phyloP scores from a whole-genome alignment of 2,329 filamentous ascomycete species.

The Diaporthe helianthi region DNA sequence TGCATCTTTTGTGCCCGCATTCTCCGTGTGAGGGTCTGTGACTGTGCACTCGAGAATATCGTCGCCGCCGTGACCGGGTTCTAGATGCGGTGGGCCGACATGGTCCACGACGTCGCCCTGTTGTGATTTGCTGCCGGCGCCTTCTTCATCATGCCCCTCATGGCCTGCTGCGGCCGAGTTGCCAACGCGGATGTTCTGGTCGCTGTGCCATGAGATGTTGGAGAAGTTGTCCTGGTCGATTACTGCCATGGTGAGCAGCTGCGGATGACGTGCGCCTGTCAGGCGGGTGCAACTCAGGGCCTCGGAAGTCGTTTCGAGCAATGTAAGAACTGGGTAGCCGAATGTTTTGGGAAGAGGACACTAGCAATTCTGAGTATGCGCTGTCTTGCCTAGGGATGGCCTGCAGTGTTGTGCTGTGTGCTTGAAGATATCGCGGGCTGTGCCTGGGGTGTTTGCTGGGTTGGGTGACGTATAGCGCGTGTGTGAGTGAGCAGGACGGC shows the following conservation, averaged over 20 bases:
- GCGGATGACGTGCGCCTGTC: slow-evolving; percentile 5
- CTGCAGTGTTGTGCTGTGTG: neutral
- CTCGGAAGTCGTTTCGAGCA: neutral
- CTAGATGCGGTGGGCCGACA: slow-evolving; percentile 58
- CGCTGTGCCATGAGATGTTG: slow-evolving; percentile 79
- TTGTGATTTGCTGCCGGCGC: slow-evolving; percentile 41
- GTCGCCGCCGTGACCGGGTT: slow-evolving; percentile 69
- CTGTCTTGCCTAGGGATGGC: neutral
- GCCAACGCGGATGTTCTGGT: slow-evolving; percentile 55
- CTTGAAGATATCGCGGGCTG: neutral
- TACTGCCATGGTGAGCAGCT: slow-evolving; percentile 49
- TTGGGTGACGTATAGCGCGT: neutral
- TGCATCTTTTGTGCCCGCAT: slow-evolving; percentile 93
- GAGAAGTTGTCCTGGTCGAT: slow-evolving; percentile 77
- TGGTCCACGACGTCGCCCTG: slow-evolving; percentile 53
- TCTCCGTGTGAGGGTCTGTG: slow-evolving; percentile 87
- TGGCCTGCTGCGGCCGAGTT: slow-evolving; percentile 38
- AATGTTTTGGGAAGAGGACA: neutral
- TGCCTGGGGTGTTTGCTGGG: neutral
- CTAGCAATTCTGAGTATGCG: slow-evolving; percentile 2
- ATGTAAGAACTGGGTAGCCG: neutral
- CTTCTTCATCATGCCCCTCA: slow-evolving; percentile 33
- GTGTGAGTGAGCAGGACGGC: neutral
- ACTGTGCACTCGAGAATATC: slow-evolving; percentile 87
- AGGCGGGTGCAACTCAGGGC: neutral